phyloP scores from a whole-genome alignment of 495 filamentous ascomycete genomes.

The Neurospora sp. region DNA sequence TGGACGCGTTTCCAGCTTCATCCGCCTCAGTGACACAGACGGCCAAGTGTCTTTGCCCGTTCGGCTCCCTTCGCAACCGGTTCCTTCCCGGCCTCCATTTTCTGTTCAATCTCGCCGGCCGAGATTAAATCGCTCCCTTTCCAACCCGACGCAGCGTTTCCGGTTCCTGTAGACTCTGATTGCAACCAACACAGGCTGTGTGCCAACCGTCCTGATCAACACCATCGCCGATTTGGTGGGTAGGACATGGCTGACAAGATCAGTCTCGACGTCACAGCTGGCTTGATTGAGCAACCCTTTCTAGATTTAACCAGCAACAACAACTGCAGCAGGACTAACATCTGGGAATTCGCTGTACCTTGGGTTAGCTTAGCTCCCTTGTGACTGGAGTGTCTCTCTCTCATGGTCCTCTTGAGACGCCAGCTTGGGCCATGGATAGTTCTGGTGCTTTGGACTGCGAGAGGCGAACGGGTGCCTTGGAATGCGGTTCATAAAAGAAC shows the following conservation, averaged over 20 bases:
- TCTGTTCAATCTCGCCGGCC: not conserved
- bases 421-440: not conserved
- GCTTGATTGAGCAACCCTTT: slow-evolving; percentile 9
- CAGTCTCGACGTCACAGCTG: not conserved
- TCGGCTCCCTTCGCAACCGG: not conserved
- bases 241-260: not conserved
- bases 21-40: not conserved
- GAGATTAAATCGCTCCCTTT: not conserved
- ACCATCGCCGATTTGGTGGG: not conserved
- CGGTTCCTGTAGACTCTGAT: not conserved
- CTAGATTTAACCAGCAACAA: not conserved
- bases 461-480: not conserved
- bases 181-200: not conserved
- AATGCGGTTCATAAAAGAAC: not conserved
- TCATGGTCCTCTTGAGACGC: not conserved
- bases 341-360: not conserved
- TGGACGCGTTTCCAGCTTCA: slow-evolving; percentile 12
- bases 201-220: slow-evolving; percentile 1
- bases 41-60: not conserved
- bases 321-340: not conserved
- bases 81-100: not conserved
- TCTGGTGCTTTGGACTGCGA: not conserved
- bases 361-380: not conserved
- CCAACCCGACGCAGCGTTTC: not conserved
- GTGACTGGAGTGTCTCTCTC: not conserved